A percentile compares a stretch with the other conserved stretches of the same genome.
Conservation (phyloP, 768 basidiomycete genomes). For the Tricholoma matsutake region DNA sequence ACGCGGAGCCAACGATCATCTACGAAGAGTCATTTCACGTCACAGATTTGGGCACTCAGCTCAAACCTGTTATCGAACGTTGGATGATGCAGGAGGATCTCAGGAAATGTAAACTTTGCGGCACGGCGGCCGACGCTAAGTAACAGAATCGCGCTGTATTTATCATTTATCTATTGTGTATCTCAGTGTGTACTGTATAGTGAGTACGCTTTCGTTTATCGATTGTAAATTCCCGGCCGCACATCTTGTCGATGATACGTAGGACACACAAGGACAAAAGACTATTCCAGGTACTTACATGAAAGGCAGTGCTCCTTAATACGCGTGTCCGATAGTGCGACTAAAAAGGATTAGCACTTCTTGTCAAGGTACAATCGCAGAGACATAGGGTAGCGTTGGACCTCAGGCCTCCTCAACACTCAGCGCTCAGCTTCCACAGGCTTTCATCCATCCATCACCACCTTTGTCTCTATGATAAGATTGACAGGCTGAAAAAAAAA, state of each 20-base stretch:
- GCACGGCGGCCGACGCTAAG: constrained; percentile 39
- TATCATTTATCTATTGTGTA: not conserved
- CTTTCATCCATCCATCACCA: too few species aligned
- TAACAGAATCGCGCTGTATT: constrained; percentile 12
- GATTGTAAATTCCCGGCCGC: not conserved
- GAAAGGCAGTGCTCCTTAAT: not conserved
- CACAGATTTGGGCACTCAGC: constrained; percentile 87
- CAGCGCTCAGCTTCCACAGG: too few species aligned
- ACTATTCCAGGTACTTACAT: not conserved
- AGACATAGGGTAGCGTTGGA: too few species aligned
- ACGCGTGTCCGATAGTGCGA: too few species aligned
- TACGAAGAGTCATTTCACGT: constrained; percentile 85
- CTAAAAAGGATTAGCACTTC: not conserved
- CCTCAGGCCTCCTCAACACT: too few species aligned
- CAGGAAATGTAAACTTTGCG: constrained; percentile 73
- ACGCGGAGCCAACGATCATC: constrained; percentile 68
- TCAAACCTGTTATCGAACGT: constrained; percentile 85
- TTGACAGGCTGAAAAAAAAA: too few species aligned
- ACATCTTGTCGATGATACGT: not conserved
- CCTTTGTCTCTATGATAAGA: too few species aligned
- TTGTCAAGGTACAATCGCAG: not conserved
- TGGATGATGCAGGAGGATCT: constrained; percentile 71
- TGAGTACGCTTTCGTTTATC: not conserved
- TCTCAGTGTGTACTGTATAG: not conserved
- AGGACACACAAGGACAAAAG: not conserved